phyloP scores from a whole-genome alignment of 2,329 filamentous ascomycete genomes.

The Botrytis deweyae region DNA sequence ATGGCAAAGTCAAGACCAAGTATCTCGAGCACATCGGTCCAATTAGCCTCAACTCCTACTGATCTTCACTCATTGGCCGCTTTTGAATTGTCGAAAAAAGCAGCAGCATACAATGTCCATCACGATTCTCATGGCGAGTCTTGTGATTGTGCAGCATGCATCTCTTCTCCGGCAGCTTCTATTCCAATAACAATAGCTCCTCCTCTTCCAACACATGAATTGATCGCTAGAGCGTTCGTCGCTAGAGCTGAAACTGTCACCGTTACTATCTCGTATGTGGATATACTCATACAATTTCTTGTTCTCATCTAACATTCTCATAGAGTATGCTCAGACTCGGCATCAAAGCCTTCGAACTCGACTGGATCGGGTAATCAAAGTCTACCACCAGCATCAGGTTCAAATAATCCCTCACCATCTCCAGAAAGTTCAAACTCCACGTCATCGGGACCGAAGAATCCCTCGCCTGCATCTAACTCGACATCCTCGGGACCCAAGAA shows the following conservation, averaged over 20 bases:
- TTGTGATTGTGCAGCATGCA: constrained; percentile 18
- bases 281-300: not conserved
- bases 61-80: constrained; percentile 18
- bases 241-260: constrained; percentile 11
- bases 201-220: constrained; percentile 9
- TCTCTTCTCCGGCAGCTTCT: not conserved
- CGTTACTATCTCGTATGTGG: constrained; percentile 16
- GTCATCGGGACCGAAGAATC: not conserved
- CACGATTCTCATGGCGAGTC: constrained; percentile 8
- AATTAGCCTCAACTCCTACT: not conserved
- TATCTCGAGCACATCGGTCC: not conserved
- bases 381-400: not conserved
- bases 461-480: not conserved
- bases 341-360: not conserved
- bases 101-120: not conserved
- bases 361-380: constrained; percentile 1
- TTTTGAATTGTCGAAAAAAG: constrained; percentile 19
- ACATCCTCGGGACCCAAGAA: not conserved
- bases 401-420: not conserved
- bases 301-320: not conserved
- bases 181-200: constrained; percentile 14
- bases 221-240: constrained; percentile 14
- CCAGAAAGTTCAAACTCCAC: not conserved
- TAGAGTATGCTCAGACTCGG: constrained; percentile 1
- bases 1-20: constrained; percentile 17